A percentile compares a stretch with the other conserved stretches of the same genome.
Evolutionary conservation across 305 asterid species (phyloP).

Genomic region (Stenogyne calaminthoides): DNA sequence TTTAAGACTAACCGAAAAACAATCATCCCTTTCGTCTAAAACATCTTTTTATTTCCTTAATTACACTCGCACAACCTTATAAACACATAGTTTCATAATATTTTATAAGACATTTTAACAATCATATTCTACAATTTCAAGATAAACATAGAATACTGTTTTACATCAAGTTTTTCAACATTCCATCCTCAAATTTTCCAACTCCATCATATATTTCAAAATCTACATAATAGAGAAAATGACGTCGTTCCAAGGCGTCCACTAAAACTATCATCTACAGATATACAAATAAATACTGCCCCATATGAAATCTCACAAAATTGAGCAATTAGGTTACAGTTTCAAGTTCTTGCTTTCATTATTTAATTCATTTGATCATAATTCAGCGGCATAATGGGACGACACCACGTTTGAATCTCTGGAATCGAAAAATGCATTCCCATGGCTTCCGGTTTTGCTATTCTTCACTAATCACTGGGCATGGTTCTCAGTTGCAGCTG

Average conservation of each 20-base stretch:
- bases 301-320: constrained; percentile 22
- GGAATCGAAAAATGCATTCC: not conserved
- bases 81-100: not conserved
- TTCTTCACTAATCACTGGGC: constrained; percentile 7
- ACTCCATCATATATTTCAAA: not conserved
- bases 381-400: not conserved
- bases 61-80: too few relatives aligned
- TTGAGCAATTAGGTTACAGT: constrained; percentile 20
- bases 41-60: too few relatives aligned
- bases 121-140: not conserved
- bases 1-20: too few relatives aligned
- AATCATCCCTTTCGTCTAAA: too few relatives aligned
- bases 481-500: constrained; percentile 6
- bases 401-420: not conserved
- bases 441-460: not conserved
- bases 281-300: constrained; percentile 14
- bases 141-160: not conserved
- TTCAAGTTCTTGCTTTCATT: not conserved
- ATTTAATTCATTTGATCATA: not conserved
- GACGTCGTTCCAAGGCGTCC: not conserved
- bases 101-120: not conserved
- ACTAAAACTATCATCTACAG: constrained; percentile 26
- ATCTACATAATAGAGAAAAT: not conserved
- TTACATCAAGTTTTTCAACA: not conserved
- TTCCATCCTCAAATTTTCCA: not conserved